These are phyloP conservation scores for Solanum commersonii DNA, from an alignment of 257 asterid species.

Conservation along the genomic window DNA sequence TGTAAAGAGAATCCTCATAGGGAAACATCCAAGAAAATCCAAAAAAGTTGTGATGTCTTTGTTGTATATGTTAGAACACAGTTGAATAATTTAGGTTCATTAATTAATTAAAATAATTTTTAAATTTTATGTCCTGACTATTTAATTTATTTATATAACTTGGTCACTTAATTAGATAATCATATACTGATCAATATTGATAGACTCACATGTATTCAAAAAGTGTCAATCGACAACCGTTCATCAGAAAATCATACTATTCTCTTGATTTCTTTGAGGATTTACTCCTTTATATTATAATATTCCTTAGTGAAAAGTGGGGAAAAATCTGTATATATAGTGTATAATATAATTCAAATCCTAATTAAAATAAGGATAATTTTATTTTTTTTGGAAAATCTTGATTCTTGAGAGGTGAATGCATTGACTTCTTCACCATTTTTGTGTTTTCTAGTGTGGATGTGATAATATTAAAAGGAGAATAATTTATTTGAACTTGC, in stretches of 20 bases:
- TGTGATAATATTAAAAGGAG: not conserved
- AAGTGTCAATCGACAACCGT: not conserved
- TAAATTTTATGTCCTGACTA: not conserved
- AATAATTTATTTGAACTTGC: not conserved
- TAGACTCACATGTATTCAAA: too few relatives aligned
- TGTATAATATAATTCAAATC: not conserved
- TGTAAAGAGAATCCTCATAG: not conserved
- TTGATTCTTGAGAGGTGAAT: not conserved
- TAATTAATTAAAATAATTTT: not conserved
- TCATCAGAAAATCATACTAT: not conserved
- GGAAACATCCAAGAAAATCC: not conserved
- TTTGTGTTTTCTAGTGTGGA: not conserved
- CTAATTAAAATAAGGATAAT: not conserved
- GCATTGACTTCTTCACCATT: not conserved
- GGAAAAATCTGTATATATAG: not conserved
- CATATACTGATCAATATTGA: accelerated
- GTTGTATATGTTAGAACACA: not conserved
- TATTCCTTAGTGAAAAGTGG: not conserved
- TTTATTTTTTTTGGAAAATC: not conserved
- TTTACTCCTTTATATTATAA: not conserved
- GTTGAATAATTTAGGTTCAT: not conserved
- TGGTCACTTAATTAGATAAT: too few relatives aligned
- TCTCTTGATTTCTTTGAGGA: not conserved
- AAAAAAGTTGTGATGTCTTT: not conserved
- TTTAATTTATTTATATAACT: not conserved